Conservation (phyloP, 495 filamentous ascomycete genomes). For the Penicillium steckii region DNA sequence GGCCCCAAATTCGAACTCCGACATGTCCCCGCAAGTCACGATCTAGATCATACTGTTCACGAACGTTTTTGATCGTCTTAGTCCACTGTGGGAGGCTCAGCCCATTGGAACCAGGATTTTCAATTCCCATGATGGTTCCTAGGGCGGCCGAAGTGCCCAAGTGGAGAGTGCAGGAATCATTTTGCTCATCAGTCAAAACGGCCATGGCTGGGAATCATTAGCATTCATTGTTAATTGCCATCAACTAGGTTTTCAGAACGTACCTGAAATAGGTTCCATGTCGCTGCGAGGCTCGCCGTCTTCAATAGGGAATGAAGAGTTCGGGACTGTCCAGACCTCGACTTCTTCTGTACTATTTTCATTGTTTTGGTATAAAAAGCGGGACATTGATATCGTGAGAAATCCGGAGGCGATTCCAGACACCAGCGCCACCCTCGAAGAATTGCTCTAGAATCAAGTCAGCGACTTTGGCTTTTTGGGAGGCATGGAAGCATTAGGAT, state of each 20-base stretch:
- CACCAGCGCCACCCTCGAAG: constrained; percentile 16
- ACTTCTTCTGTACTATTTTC: background rate
- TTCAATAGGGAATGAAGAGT: constrained; percentile 9
- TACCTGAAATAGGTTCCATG: constrained; percentile 37
- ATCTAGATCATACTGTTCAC: constrained; percentile 44
- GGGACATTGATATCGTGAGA: constrained; percentile 21
- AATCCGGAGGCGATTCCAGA: constrained; percentile 24
- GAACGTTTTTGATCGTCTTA: constrained; percentile 28
- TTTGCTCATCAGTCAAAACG: constrained; percentile 11
- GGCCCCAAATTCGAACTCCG: constrained; percentile 48
- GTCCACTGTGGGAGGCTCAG: constrained; percentile 29
- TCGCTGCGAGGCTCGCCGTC: constrained; percentile 10
- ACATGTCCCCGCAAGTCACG: constrained; percentile 44
- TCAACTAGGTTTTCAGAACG: background rate
- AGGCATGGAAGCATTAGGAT: background rate
- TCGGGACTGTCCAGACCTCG: constrained; percentile 18
- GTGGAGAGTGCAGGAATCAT: constrained; percentile 21
- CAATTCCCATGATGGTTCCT: constrained; percentile 8
- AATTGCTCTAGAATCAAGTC: constrained; percentile 15
- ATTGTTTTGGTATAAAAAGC: constrained; percentile 14
- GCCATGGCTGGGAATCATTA: constrained; percentile 31
- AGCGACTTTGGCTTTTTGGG: too few relatives aligned
- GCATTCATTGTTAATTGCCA: background rate
- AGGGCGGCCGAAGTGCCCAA: constrained; percentile 33
- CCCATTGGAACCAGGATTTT: background rate